These are phyloP conservation scores for Leptosphaerulina australis DNA, from an alignment of 2,329 filamentous ascomycete genomes.

Conservation along the genomic window DNA sequence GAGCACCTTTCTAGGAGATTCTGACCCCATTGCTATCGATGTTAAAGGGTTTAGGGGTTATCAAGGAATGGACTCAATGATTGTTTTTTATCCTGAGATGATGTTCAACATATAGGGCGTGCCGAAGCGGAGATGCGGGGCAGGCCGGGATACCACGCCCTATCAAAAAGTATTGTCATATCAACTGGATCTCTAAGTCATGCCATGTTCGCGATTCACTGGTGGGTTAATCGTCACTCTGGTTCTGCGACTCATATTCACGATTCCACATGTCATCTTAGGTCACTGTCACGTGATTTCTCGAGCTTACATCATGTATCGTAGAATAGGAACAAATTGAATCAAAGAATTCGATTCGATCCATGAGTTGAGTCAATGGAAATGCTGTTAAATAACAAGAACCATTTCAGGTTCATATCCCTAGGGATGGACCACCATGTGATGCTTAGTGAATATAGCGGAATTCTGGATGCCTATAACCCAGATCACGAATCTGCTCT, in stretches of 20 bases:
- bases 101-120: slow-evolving; percentile 11
- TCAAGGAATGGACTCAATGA: neutral
- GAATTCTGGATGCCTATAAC: slow-evolving; percentile 62
- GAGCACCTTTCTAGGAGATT: slow-evolving; percentile 53
- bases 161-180: neutral
- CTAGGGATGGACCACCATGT: neutral
- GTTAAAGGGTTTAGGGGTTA: neutral
- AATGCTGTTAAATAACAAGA: slow-evolving; percentile 7
- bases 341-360: slow-evolving; percentile 7
- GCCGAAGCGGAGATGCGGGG: slow-evolving; percentile 8
- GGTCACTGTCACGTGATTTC: slow-evolving; percentile 3
- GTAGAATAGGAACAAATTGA: neutral
- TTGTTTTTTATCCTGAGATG: neutral
- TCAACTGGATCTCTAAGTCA: neutral
- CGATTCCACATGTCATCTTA: neutral
- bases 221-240: too few relatives aligned
- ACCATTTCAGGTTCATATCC: neutral
- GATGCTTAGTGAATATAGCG: slow-evolving; percentile 59
- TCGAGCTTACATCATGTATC: neutral
- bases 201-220: neutral
- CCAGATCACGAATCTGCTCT: slow-evolving; percentile 56
- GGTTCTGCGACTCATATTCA: neutral
- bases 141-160: neutral
- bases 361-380: slow-evolving; percentile 17
- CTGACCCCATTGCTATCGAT: slow-evolving; percentile 10